Conservation (phyloP, 2,329 filamentous ascomycete species). For the Xylaria sp. region DNA sequence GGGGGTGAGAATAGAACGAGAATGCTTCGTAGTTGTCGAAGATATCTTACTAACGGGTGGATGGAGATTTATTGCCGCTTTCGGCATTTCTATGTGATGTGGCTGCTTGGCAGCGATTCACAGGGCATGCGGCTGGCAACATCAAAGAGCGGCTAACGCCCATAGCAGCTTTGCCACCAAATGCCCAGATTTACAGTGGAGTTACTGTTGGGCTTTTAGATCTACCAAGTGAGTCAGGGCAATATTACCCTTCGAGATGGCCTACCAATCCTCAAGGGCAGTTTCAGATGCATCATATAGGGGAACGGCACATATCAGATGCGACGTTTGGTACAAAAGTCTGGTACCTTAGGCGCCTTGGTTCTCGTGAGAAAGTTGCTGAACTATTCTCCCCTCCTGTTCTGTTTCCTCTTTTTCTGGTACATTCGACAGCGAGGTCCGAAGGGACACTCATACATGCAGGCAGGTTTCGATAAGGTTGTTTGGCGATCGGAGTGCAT, state of each 20-base stretch:
- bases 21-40: conserved; percentile 17
- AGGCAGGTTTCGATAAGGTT: conserved; percentile 49
- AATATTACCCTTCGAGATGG: conserved; percentile 15
- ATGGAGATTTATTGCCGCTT: conserved; percentile 29
- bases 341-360: conserved; percentile 34
- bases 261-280: conserved; percentile 35
- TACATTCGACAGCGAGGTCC: conserved; percentile 47
- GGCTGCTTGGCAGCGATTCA: conserved; percentile 43
- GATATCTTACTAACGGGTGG: conserved; percentile 15
- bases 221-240: conserved; percentile 34
- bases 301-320: conserved; percentile 34
- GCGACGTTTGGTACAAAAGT: conserved; percentile 38
- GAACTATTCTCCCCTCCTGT: conserved; percentile 34
- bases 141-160: conserved; percentile 41
- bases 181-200: conserved; percentile 38
- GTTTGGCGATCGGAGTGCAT: conserved; percentile 51
- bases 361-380: conserved; percentile 38
- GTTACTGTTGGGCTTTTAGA: conserved; percentile 37
- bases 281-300: conserved; percentile 36
- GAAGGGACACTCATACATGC: conserved; percentile 48
- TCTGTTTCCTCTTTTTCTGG: conserved; percentile 47
- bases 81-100: conserved; percentile 40
- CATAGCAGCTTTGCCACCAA: conserved; percentile 39
- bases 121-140: conserved; percentile 42
- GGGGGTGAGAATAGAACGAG: conserved; percentile 15